phyloP scores from a whole-genome alignment of 192 early-diverging fungal species.

The Coemansia sp. region DNA sequence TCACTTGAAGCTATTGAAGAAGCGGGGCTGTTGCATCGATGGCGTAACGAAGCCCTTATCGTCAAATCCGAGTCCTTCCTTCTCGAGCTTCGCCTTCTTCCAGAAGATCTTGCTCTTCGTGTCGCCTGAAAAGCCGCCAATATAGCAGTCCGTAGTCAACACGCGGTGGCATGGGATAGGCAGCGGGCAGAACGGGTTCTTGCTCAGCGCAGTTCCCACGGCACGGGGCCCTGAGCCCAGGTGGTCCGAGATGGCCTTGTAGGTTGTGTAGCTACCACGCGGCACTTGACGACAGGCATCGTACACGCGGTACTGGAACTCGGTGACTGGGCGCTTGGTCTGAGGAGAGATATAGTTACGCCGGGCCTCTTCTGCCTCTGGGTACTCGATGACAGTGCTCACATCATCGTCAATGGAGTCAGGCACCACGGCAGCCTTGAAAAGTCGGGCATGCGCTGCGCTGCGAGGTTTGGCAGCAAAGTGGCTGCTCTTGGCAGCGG shows the following conservation, averaged over 20 bases:
- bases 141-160: constrained; percentile 58
- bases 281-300: constrained; percentile 68
- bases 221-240: constrained; percentile 63
- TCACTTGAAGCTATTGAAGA: constrained; percentile 59
- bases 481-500: constrained; percentile 22
- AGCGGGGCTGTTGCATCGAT: constrained; percentile 34
- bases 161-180: constrained; percentile 76
- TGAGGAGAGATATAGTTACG: constrained; percentile 53
- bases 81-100: constrained; percentile 66
- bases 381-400: constrained; percentile 50
- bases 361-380: constrained; percentile 50
- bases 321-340: constrained; percentile 62
- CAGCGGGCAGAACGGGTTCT: constrained; percentile 69
- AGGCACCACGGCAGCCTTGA: constrained; percentile 29
- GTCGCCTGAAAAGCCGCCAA: constrained; percentile 73
- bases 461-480: constrained; percentile 28
- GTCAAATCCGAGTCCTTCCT: constrained; percentile 66
- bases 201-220: constrained; percentile 65
- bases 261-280: constrained; percentile 63
- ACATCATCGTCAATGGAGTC: constrained; percentile 51
- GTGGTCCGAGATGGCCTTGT: constrained; percentile 65
- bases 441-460: constrained; percentile 33
- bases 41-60: constrained; percentile 52
- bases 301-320: constrained; percentile 74
- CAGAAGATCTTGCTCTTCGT: constrained; percentile 61